Base-by-base conservation (phyloP, 2,329 filamentous ascomycete genomes). In the Penicillium brasilianum region DNA sequence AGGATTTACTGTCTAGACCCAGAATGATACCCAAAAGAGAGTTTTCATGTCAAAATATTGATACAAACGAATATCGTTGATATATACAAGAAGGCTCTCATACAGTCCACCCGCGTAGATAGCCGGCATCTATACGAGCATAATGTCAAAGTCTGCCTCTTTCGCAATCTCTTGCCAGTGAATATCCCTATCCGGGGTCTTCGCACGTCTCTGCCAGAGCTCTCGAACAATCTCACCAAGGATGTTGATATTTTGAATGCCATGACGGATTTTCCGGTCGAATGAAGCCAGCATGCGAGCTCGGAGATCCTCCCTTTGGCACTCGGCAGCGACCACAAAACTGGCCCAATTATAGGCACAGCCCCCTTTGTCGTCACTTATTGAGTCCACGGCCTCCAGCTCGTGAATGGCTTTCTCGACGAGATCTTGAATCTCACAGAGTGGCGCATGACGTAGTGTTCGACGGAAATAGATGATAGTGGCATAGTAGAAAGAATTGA, bases 281-380 rank as follows among this genome's bases (percentile, higher is more conserved):
- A 76, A 77, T 64, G 69, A 75, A 14, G 60, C 60, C 10, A 69
- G 61, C 70, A 77, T 75, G 2, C 71, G 66, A 22, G 55, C 52
- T 58, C 75, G 73, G 32, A 76, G 58, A 28, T 66, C 67, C 6
- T 52, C 48, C 3, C 59, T 63, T 36, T 70, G 60, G 46, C 75
- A 78, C 52, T 77, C 76, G 5, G 74, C 74, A 2, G 73, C 76
- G 3, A 77, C 66, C 1, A 77, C 71, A 36, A 78, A 69, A 3
- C 70, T 71, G 1, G 75, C 74, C 76, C 76, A 78, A 32, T 77
- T 69, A 59, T 77, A 74, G 18, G 76, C 71, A 57, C 69, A 74
- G 3, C 76, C 75, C 1, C 72, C 68, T 18, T 65, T 61, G 7
- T 72, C 71, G 20, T 67, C 66, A 1, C 69, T 73, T 1, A 72